Evolutionary conservation across 306 rosid genomes (phyloP), one percentile per base, ranked within the genome.

Genomic region (Clitoria ternatea): DNA sequence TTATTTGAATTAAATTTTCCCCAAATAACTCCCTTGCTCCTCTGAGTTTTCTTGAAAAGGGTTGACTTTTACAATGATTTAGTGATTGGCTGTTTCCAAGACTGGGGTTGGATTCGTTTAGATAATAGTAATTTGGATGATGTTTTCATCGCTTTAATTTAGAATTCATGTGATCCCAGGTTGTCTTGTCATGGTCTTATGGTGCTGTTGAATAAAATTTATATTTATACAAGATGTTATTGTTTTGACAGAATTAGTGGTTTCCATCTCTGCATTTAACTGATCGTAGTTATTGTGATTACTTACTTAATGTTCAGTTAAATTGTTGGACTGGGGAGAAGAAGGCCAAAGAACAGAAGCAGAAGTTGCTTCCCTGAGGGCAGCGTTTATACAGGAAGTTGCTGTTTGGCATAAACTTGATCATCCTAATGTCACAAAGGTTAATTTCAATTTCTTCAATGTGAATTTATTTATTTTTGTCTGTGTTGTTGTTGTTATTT

Each of bases 391-490:
- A 15, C 97, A 94, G 86, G 98, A 94, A 90, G 97, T 94, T 78
- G 98, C 87, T 69, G 98, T 94, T 36, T 94, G 98, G 98, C 98
- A 94, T 81, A 94, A 94, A 77, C 98, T 94, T 47, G 96, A 87
- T 50, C 98, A 94, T 80, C 98, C 97, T 54, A 90, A 90, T 83
- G 96, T 94, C 83, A 94, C 98, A 1, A 94, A 90, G 97, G 98
- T 94, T 72, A 50, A 30, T 81, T 59, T 72, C 77, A 24, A 5
- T 70, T 37, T 74, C 62, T 74, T 73, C 23, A 20, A 8, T 24
- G 18, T 68, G 62, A 23, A 2, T 52, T n/a, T 69, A 17, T 75
- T 30, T 24, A 7, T 24, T 37, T n/a, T 20, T 39, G 5, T 69
- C 23, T 59, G 2, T 14, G 10, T 55, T 45, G 35, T 56, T 56